phyloP scores from a whole-genome alignment of 2,329 filamentous ascomycete species.

The Pseudogymnoascus sp. region DNA sequence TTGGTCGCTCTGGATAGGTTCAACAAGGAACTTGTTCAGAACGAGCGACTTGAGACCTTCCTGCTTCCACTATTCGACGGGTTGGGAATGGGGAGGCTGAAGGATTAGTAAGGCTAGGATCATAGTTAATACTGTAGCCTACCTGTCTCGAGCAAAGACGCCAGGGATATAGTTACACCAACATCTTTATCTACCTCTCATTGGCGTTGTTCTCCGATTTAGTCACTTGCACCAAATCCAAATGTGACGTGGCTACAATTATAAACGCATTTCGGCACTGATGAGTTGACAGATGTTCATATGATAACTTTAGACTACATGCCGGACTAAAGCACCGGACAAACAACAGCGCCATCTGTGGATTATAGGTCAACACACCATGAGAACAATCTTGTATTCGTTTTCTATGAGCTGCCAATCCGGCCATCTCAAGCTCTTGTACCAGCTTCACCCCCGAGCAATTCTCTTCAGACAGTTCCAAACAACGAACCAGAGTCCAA shows the following conservation, averaged over 20 bases:
- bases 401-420: background rate
- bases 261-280: background rate
- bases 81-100: slow-evolving; percentile 29
- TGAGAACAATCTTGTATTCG: background rate
- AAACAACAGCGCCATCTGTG: background rate
- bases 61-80: slow-evolving; percentile 38
- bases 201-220: background rate
- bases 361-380: background rate
- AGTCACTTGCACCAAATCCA: background rate
- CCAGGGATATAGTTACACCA: background rate
- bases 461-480: background rate
- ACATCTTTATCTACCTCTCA: background rate
- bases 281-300: background rate
- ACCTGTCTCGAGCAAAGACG: background rate
- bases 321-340: background rate
- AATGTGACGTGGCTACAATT: background rate
- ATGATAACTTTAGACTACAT: background rate
- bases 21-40: slow-evolving; percentile 30
- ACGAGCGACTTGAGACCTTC: slow-evolving; percentile 33
- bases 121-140: background rate
- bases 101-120: slow-evolving; percentile 16
- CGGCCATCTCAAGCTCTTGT: background rate
- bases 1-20: slow-evolving; percentile 30
- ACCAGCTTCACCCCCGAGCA: background rate
- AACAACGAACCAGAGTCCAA: background rate